Percentiles rank a stretch among this genome's conserved stretches.
Conservation (phyloP, 2,329 filamentous ascomycete genomes). For the Monosporascus sp. region DNA sequence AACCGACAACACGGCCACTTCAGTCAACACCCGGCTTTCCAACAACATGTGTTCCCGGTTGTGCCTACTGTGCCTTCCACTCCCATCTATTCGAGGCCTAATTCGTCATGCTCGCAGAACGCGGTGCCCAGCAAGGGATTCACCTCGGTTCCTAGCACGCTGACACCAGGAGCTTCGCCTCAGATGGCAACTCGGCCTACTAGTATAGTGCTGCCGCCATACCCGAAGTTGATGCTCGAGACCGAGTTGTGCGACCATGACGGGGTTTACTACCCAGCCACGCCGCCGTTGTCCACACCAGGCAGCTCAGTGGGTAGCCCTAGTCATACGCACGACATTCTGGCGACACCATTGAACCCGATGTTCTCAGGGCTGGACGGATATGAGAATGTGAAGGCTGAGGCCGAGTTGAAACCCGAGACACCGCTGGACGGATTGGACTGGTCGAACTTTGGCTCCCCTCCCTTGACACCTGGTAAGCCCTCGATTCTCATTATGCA, state of each 20-base stretch:
- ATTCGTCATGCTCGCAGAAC: constrained; percentile 58
- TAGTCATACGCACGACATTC: constrained; percentile 61
- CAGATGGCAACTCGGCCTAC: constrained; percentile 68
- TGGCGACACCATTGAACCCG: constrained; percentile 79
- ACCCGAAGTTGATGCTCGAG: constrained; percentile 59
- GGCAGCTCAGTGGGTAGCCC: constrained; percentile 85
- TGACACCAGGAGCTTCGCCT: constrained; percentile 74
- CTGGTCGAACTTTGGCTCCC: constrained; percentile 73
- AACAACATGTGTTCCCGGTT: constrained; percentile 49
- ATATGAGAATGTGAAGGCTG: constrained; percentile 63
- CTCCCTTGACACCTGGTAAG: constrained; percentile 88
- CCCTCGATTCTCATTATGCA: constrained; percentile 28
- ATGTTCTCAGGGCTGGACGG: constrained; percentile 69
- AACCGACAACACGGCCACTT: constrained; percentile 72
- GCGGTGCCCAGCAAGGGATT: constrained; percentile 46
- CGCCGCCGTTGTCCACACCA: constrained; percentile 79
- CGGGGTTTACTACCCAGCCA: constrained; percentile 71
- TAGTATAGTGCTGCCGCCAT: constrained; percentile 45
- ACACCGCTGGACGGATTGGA: constrained; percentile 68
- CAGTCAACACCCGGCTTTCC: constrained; percentile 56
- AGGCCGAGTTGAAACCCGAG: constrained; percentile 66
- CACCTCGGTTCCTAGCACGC: constrained; percentile 53
- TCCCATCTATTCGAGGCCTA: constrained; percentile 60
- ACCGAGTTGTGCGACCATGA: constrained; percentile 64
- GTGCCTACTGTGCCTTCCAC: constrained; percentile 57